Conservation (phyloP, 1,284 basidiomycete species). For the Boletus semigastroideus region DNA sequence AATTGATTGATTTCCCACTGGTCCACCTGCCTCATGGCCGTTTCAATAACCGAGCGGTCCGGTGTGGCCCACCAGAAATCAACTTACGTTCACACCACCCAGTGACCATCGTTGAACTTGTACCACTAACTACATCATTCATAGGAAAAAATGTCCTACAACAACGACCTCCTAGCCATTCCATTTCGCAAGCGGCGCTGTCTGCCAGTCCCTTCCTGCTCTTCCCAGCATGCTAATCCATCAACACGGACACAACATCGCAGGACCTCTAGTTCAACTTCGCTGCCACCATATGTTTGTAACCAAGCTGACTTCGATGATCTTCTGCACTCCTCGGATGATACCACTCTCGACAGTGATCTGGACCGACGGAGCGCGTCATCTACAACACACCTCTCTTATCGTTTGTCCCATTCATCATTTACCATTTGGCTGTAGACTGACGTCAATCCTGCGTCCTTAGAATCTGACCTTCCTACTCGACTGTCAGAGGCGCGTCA, state of each 20-base stretch:
- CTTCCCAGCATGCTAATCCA: slow-evolving; percentile 6
- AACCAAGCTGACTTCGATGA: slow-evolving; percentile 2
- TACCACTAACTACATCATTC: slow-evolving; percentile 18
- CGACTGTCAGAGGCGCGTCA: slow-evolving; percentile 8
- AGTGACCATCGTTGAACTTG: slow-evolving; percentile 20
- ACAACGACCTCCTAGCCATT: slow-evolving; percentile 9
- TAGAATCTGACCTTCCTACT: slow-evolving; percentile 1
- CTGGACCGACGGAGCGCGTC: slow-evolving; percentile 22
- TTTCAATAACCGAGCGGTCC: slow-evolving; percentile 23
- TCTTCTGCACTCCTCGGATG: slow-evolving; percentile 10
- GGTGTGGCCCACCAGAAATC: slow-evolving; percentile 15
- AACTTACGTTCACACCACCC: slow-evolving; percentile 31
- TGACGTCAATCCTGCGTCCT: slow-evolving; percentile 10
- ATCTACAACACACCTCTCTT: slow-evolving; percentile 26
- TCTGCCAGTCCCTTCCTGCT: not conserved
- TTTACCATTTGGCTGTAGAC: not conserved
- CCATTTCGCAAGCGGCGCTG: slow-evolving; percentile 4
- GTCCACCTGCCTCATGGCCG: slow-evolving; percentile 15
- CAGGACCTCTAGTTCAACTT: slow-evolving; percentile 18
- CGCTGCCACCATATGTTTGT: slow-evolving; percentile 3
- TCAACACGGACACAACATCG: slow-evolving; percentile 6
- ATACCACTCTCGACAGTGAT: slow-evolving; percentile 17
- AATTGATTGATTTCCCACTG: slow-evolving; percentile 7
- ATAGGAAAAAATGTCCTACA: slow-evolving; percentile 21
- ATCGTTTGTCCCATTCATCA: slow-evolving; percentile 5